Evolutionary conservation across 306 rosid genomes (phyloP).

Genomic region (Sphenostylis stenocarpa): DNA sequence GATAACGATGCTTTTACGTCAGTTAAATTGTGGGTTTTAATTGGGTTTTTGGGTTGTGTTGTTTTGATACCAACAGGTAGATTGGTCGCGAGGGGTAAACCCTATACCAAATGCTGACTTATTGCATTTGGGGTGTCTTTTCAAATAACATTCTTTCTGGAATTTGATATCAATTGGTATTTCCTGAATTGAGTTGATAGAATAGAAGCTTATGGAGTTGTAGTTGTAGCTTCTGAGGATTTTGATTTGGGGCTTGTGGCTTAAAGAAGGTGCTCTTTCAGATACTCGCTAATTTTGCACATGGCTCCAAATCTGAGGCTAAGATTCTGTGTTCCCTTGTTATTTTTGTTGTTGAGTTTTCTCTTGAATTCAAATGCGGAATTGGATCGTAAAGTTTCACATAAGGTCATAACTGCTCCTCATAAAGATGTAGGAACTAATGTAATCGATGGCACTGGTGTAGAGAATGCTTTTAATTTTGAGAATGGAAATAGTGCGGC

Average conservation of each 20-base stretch:
- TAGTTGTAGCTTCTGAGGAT: constrained; percentile 44
- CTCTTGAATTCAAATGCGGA: constrained; percentile 50
- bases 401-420: constrained; percentile 65
- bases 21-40: constrained; percentile 21
- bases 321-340: constrained; percentile 29
- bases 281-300: constrained; percentile 29
- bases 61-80: not conserved
- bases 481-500: constrained; percentile 43
- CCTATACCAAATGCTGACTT: constrained; percentile 29
- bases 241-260: constrained; percentile 47
- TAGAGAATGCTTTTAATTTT: constrained; percentile 51
- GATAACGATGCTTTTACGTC: not conserved
- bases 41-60: constrained; percentile 28
- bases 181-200: constrained; percentile 24
- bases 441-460: constrained; percentile 84
- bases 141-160: constrained; percentile 3
- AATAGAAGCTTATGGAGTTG: constrained; percentile 29
- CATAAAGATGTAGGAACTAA: constrained; percentile 65
- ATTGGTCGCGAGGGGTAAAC: constrained; percentile 26
- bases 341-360: constrained; percentile 43
- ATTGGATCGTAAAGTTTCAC: constrained; percentile 49
- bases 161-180: not conserved
- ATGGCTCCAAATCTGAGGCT: constrained; percentile 50
- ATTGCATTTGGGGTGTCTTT: constrained; percentile 33
- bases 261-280: constrained; percentile 19